Evolutionary conservation across 768 basidiomycete genomes (phyloP).

Genomic region (Auricularia auricula-judae): DNA sequence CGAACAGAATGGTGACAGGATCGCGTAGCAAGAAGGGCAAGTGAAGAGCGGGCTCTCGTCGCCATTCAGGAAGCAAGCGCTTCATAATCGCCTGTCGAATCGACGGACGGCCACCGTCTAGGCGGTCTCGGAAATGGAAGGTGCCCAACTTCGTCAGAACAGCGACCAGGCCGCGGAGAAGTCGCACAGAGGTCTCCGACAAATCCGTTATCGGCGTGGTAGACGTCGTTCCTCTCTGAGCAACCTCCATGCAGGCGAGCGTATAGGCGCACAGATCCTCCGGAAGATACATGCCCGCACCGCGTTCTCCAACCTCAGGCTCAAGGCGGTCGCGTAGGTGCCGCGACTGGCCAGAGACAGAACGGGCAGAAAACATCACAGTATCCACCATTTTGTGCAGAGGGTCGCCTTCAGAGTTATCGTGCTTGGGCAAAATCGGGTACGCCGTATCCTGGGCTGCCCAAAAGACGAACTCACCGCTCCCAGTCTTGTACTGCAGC

Average conservation of each 20-base stretch:
- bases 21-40: conserved; percentile 82
- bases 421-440: conserved; percentile 31
- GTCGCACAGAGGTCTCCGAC: conserved; percentile 63
- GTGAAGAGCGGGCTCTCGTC: conserved; percentile 69
- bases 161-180: conserved; percentile 67
- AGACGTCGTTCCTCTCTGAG: conserved; percentile 42
- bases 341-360: conserved; percentile 73
- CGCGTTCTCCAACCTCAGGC: conserved; percentile 62
- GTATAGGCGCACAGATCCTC: conserved; percentile 89
- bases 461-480: conserved; percentile 87
- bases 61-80: conserved; percentile 85
- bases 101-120: conserved; percentile 66
- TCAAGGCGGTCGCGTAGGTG: conserved; percentile 71
- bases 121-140: conserved; percentile 56
- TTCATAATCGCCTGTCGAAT: conserved; percentile 82
- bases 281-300: conserved; percentile 80
- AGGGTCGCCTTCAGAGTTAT: conserved; percentile 44
- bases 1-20: conserved; percentile 81
- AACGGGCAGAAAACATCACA: conserved; percentile 65
- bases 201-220: conserved; percentile 56
- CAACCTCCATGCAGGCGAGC: conserved; percentile 67
- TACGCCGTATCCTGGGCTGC: conserved; percentile 62
- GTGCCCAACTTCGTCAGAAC: conserved; percentile 56
- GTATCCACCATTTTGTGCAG: conserved; percentile 79
- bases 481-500: conserved; percentile 66